Percentiles rank a stretch among this genome's conserved stretches.
These are phyloP conservation scores for Yamadazyma buinensis DNA, from an alignment of 1,139 yeast genomes.

Conservation along the genomic window DNA sequence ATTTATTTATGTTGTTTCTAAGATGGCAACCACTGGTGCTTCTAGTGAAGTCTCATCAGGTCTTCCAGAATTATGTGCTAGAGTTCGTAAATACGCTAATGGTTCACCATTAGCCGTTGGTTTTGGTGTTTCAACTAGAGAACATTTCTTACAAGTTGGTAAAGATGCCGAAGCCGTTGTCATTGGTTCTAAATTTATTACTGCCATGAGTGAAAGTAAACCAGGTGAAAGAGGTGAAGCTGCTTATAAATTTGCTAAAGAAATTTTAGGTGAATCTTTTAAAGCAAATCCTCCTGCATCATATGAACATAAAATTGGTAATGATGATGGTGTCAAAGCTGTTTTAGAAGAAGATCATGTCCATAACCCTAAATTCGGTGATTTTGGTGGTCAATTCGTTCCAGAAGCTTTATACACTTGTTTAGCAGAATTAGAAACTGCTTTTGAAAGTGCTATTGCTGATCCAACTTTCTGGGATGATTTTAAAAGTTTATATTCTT, in stretches of 20 bases:
- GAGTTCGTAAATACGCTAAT: constrained; percentile 72
- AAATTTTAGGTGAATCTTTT: constrained; percentile 63
- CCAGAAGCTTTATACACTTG: constrained; percentile 96
- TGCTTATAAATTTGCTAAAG: constrained; percentile 65
- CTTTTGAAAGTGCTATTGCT: constrained; percentile 81
- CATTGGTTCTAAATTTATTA: constrained; percentile 83
- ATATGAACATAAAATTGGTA: constrained; percentile 23
- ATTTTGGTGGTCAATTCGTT: constrained; percentile 97
- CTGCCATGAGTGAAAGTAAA: constrained; percentile 60
- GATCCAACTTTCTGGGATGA: constrained; percentile 95
- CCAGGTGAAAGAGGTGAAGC: constrained; percentile 56
- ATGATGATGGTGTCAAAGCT: constrained; percentile 27
- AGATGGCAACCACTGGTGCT: constrained; percentile 98
- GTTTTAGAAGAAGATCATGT: constrained; percentile 53
- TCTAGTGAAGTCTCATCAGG: constrained; percentile 59
- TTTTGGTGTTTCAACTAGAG: constrained; percentile 92
- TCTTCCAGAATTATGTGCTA: constrained; percentile 63
- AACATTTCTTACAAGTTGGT: constrained; percentile 81
- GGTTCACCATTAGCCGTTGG: constrained; percentile 93
- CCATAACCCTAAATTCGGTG: constrained; percentile 79
- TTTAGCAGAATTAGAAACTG: constrained; percentile 80
- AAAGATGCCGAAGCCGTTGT: constrained; percentile 88
- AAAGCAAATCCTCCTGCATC: constrained; percentile 29
- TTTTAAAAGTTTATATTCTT: constrained; percentile 70
- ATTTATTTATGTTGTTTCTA: constrained; percentile 89